Evolutionary conservation across 805 yeast species (phyloP), one percentile per base, ranked within the genome.

Genomic region (Danielia oregonensis): DNA sequence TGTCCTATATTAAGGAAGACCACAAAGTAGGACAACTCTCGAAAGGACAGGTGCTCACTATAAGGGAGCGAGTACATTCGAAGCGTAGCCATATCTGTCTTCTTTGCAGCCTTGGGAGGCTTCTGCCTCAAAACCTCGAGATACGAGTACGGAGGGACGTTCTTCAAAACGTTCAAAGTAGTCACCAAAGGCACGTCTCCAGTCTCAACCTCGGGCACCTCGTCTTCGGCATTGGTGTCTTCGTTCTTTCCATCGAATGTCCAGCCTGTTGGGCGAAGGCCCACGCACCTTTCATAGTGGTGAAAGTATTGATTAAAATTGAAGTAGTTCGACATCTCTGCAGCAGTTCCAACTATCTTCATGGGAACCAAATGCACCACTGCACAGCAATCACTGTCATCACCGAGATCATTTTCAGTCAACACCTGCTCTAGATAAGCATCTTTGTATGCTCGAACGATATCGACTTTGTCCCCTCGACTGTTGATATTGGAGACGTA

Each of bases 181-280:
- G 42, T 17, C 6, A 14, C 26, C 11, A 32, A 21, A 8, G 37
- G 23, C 28, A 29, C 18, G 33, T 39, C 32, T 7, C 17, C 17
- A 22, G 30, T 30, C 14, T 37, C 42, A 13, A 40, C 30, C 21
- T 28, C 36, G 5, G 36, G 28, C 7, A 32, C 16, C 8, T 35
- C 42, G 15, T 33, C 39, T 6, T 26, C 22, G 15, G n/a, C 24
- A 5, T 24, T 18, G 27, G 43, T 32, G 4, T 45, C 44, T 16
- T 43, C 42, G 16, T 35, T 42, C 7, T 31, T 32, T 25, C 19
- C 14, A 35, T 46, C 35, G 54, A 74, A 82, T 2, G 87, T 70
- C 97, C 97, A 93, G 0, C 97, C 97, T 0, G 97, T 88, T 0
- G 97, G 97, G 32, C 77, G 67, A 23, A 85, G 65, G 0, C 86